Base-by-base conservation (phyloP, 2,329 filamentous ascomycete species). In the Phialophora verrucosa region DNA sequence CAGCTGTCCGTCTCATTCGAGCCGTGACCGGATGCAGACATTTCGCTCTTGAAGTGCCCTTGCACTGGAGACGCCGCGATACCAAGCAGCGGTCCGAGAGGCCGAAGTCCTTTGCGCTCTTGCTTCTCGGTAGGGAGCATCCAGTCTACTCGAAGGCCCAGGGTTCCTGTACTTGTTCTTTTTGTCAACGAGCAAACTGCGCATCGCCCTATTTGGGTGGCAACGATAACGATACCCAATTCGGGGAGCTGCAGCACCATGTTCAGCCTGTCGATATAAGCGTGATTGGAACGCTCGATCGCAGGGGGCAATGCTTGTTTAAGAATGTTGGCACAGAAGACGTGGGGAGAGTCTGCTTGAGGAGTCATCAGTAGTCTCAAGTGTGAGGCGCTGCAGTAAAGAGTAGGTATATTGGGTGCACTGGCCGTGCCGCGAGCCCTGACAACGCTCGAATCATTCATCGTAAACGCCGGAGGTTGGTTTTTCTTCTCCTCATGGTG, bases 231-330 rank as follows among this genome's bases (percentile, higher is more conserved):
- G 54, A 88, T 76, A 3, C 86, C 86, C 4, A 88, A 77, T 44
- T 87, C 83, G 0, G 86, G 84, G 17, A 90, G 83, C 59, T 87
- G 83, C 12, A 83, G 81, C 27, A 82, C 77, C 80, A 87, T 84
- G 73, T 86, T 88, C 44, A 88, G 80, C 7, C 87, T 83, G 32
- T 72, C 69, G 5, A 69, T 59, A 38, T 68, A 56, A 5, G 59
- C 57, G 23, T 68, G 64, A 44, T 57, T 61, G 8, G 60, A 47
- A 20, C n/a, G 7, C 44, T 70, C 63, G 17, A 69, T 55, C 11
- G 60, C 38, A 17, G 25, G 64, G 11, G 71, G 70, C 49, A 73
- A 59, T 14, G 61, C 56, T 55, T 73, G 71, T 47, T 69, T 69
- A 6, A 73, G 69, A 31, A 72, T 66, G 23, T 69, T 69, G 58